Conservation (phyloP, 2,329 filamentous ascomycete species). For the Botrytis tulipae region DNA sequence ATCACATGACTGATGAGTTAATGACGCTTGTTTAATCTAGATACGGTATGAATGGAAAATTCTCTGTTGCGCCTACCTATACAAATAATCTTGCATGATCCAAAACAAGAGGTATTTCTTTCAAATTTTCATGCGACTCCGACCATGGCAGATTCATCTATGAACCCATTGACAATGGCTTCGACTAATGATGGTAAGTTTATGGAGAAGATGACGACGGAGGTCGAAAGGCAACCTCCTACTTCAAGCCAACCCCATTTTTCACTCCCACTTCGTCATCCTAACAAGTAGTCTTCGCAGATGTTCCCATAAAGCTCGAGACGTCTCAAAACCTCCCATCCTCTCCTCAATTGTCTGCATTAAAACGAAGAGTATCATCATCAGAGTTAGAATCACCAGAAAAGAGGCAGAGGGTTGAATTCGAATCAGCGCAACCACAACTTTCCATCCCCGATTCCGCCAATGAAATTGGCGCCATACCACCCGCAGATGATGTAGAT, state of each 20-base stretch:
- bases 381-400: conserved; percentile 13
- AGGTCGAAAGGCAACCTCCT: neutral
- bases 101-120: neutral
- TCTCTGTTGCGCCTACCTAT: conserved; percentile 7
- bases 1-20: conserved; percentile 1
- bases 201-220: neutral
- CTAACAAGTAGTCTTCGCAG: conserved; percentile 6
- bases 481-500: neutral
- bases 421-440: neutral
- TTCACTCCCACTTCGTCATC: neutral
- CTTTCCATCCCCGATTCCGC: neutral
- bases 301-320: conserved; percentile 16
- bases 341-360: neutral
- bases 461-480: neutral
- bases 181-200: conserved; percentile 13
- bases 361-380: conserved; percentile 15
- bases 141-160: conserved; percentile 9
- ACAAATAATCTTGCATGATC: neutral
- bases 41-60: neutral
- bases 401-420: conserved; percentile 26
- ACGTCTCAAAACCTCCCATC: neutral
- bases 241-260: neutral
- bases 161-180: neutral
- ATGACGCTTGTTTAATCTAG: conserved; percentile 12
- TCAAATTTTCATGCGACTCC: conserved; percentile 7